These are phyloP conservation scores for Penicillium manginii DNA, from an alignment of 495 filamentous ascomycete genomes.

Conservation along the genomic window DNA sequence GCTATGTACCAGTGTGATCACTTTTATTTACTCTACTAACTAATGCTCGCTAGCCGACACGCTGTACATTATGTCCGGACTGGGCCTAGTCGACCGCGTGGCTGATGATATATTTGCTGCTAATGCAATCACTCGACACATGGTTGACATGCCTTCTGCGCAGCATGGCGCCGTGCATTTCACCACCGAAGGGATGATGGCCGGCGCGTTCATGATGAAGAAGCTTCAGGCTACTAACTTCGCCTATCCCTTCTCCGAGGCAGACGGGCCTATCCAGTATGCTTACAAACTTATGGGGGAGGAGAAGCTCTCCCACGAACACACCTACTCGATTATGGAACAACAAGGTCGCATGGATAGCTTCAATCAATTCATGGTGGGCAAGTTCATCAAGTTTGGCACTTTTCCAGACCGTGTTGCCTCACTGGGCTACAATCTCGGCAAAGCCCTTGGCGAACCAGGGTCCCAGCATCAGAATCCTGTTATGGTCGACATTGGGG, in stretches of 20 bases:
- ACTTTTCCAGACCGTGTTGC: constrained; percentile 36
- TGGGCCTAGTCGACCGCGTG: constrained; percentile 37
- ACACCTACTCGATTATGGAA: constrained; percentile 46
- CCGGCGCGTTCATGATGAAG: constrained; percentile 40
- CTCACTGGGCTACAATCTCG: constrained; percentile 34
- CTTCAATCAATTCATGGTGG: constrained; percentile 47
- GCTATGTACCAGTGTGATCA: background rate
- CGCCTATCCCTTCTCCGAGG: constrained; percentile 40
- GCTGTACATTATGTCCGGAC: constrained; percentile 40
- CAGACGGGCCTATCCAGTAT: constrained; percentile 40
- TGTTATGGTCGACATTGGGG: constrained; percentile 59
- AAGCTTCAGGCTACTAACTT: constrained; percentile 39
- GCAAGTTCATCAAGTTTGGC: constrained; percentile 39
- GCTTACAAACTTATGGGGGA: constrained; percentile 40
- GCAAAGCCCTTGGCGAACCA: constrained; percentile 33
- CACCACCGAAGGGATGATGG: constrained; percentile 42
- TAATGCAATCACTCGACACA: constrained; percentile 40
- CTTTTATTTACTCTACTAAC: background rate
- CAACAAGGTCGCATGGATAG: constrained; percentile 43
- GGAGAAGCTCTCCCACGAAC: constrained; percentile 29
- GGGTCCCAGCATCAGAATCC: constrained; percentile 3
- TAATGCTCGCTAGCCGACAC: constrained; percentile 33
- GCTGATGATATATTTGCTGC: constrained; percentile 31
- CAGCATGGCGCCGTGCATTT: constrained; percentile 47
- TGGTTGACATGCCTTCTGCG: constrained; percentile 38